Evolutionary conservation across 108 stramenopile species (phyloP), one percentile per base, ranked within the genome.

Genomic region (Conticribra guillardii): DNA sequence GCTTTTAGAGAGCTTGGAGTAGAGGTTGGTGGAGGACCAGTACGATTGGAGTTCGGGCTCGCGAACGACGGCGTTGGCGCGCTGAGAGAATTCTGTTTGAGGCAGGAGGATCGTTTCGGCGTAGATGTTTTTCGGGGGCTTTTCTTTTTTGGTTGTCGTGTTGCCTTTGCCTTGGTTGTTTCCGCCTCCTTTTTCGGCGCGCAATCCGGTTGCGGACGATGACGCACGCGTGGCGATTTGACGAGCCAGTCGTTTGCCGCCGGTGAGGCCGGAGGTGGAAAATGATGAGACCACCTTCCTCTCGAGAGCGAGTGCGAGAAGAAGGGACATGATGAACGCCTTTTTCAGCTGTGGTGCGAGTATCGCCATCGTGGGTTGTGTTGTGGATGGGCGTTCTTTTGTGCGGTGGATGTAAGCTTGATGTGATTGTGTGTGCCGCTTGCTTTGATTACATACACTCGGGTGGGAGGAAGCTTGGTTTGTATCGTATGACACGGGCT

Each of bases 21-120:
- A 99, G 19, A 98, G 73, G 24, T 86, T 62, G 47, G 82, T 85
- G n/a, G 93, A 87, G 1, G 77, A 78, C 93, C 97, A 99, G 59
- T 87, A 95, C 23, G 82, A 44, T 67, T 97, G 96, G 29, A 96
- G 69, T 80, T 96, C 92, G 1, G 97, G 97, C 74, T 99, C 98
- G 19, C 96, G 82, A 48, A 69, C 49, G 8, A 89, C 63, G n/a
- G 99, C 94, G 62, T 97, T 97, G 33, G 99, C 98, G 14, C 99
- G 88, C 84, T 98, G 97, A 28, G 82, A 81, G 74, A 99, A 98
- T 24, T 45, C 73, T 1, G 98, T 97, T 70, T 94, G 85, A 3
- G 98, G 98, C 37, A 99, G 89, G 18, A 89, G 55, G 67, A 99
- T 96, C 54, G 95, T 96, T 8, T 83, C 73, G 41, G 93, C 95